A percentile compares a stretch with the other conserved stretches of the same genome.
Evolutionary conservation across 495 filamentous ascomycete genomes (phyloP).

Genomic region (Bacidia gigantensis): DNA sequence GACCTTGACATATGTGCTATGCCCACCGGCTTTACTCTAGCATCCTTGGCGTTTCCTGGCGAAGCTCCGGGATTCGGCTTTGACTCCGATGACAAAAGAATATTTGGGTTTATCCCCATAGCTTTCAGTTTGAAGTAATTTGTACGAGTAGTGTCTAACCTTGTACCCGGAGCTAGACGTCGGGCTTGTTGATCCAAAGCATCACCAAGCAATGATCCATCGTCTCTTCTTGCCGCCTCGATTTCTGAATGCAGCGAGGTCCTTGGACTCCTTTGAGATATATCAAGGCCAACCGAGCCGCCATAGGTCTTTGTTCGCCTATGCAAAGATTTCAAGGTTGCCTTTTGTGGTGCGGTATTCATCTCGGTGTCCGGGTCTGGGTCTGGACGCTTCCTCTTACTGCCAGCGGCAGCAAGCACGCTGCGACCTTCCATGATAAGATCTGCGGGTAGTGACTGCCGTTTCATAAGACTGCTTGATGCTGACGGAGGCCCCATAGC

Average conservation of each 20-base stretch:
- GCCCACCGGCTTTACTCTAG: background rate
- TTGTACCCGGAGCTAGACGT: constrained; percentile 3
- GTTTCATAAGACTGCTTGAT: constrained; percentile 2
- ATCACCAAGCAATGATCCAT: constrained; percentile 10
- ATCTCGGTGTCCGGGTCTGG: background rate
- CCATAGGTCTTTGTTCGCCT: constrained; percentile 5
- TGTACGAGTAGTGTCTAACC: constrained; percentile 15
- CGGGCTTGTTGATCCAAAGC: constrained; percentile 14
- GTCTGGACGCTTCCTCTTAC: constrained; percentile 9
- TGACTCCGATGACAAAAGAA: constrained; percentile 12
- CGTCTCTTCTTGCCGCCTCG: constrained; percentile 1
- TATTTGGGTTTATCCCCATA: constrained; percentile 19
- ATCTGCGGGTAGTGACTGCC: constrained; percentile 16
- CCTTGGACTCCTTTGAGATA: constrained; percentile 1
- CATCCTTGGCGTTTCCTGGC: background rate
- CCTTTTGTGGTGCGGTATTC: background rate
- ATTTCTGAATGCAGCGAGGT: constrained; percentile 1
- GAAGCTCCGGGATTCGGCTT: constrained; percentile 6
- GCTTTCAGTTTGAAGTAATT: constrained; percentile 21
- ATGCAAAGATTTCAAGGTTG: constrained; percentile 6
- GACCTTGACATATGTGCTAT: background rate
- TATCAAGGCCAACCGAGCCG: constrained; percentile 6
- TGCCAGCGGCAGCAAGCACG: background rate
- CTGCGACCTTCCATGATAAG: background rate
- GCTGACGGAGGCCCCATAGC: constrained; percentile 11